Conservation (phyloP, 768 basidiomycete genomes). For the Suillus alpinus region DNA sequence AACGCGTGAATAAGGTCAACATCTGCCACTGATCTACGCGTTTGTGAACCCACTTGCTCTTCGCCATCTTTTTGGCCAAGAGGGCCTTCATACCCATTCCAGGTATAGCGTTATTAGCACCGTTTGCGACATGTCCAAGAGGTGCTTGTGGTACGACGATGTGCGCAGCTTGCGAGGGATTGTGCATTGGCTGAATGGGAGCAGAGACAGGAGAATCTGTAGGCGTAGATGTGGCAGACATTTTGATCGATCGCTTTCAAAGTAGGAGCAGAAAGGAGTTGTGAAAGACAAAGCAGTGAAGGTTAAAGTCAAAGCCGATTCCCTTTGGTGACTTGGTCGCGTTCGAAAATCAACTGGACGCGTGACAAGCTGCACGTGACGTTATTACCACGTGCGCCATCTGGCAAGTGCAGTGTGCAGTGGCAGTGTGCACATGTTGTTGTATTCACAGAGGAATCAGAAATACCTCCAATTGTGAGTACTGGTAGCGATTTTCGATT, state of each 20-base stretch:
- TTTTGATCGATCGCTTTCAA: conserved; percentile 31
- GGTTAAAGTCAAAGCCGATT: neutral
- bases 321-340: conserved; percentile 6
- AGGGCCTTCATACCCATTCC: conserved; percentile 90
- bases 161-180: conserved; percentile 77
- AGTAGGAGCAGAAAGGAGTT: neutral
- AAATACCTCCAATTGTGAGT: too few species aligned
- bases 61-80: conserved; percentile 90
- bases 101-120: conserved; percentile 50
- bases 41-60: conserved; percentile 62
- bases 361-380: conserved; percentile 26
- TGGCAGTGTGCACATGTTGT: too few species aligned
- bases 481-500: too few species aligned
- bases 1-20: conserved; percentile 11
- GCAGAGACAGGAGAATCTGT: conserved; percentile 61
- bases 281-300: neutral
- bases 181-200: conserved; percentile 81
- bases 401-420: too few species aligned
- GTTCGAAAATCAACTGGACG: conserved; percentile 26
- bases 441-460: too few species aligned
- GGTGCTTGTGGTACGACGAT: conserved; percentile 79
- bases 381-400: neutral
- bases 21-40: neutral
- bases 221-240: conserved; percentile 56
- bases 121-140: conserved; percentile 62